phyloP scores from a whole-genome alignment of 2,329 filamentous ascomycete genomes.

The Alternaria arbusti region DNA sequence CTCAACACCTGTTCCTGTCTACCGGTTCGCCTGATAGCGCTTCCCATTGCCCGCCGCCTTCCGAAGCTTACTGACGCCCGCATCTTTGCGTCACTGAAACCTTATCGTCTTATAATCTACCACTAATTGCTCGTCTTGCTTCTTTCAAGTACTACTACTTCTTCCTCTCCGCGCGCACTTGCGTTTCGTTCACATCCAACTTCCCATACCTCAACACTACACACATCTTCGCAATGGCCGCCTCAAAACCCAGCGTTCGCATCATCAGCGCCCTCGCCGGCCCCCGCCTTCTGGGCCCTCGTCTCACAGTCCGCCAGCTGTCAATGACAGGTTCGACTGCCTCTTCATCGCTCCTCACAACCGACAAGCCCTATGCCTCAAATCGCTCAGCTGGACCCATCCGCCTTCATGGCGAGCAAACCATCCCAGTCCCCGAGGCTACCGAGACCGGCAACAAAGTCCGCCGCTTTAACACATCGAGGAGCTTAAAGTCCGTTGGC shows the following conservation, averaged over 20 bases:
- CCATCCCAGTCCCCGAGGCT: conserved; percentile 46
- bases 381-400: conserved; percentile 51
- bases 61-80: conserved; percentile 3
- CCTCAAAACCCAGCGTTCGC: conserved; percentile 17
- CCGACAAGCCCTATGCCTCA: conserved; percentile 57
- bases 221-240: conserved; percentile 11
- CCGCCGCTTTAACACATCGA: conserved; percentile 68
- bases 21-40: neutral
- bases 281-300: conserved; percentile 52
- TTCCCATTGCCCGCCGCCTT: conserved; percentile 1
- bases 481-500: conserved; percentile 61
- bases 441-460: conserved; percentile 37
- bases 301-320: conserved; percentile 56
- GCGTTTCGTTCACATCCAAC: neutral
- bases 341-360: conserved; percentile 57
- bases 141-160: neutral
- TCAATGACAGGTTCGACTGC: conserved; percentile 67
- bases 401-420: conserved; percentile 58
- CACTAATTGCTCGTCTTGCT: conserved; percentile 1
- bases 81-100: neutral
- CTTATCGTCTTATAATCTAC: conserved; percentile 4
- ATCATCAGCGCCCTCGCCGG: conserved; percentile 46
- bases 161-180: neutral
- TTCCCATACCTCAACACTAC: neutral
- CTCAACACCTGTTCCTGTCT: conserved; percentile 4